Base-by-base conservation (phyloP, 352 stramenopile genomes). In the Lagenidium giganteum region DNA sequence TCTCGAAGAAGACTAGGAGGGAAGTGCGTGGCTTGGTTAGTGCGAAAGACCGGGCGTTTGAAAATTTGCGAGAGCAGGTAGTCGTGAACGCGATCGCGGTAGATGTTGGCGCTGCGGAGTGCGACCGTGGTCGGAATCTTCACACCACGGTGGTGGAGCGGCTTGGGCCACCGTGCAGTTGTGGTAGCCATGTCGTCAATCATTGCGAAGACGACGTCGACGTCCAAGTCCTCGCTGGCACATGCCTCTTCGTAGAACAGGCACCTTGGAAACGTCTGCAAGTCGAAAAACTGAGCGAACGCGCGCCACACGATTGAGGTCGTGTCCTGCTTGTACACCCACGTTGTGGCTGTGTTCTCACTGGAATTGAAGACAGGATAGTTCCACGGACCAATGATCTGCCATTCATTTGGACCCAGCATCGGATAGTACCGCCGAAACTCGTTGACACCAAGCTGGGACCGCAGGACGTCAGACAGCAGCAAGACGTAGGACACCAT, bases 21-120 rank as follows among this genome's bases (percentile, higher is more conserved):
- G 27, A 54, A 53, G 22, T 64, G 48, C 12, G 57, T 39, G 7
- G 42, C 54, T 11, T 56, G 51, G 5, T 7, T 50, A 2, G 46
- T 64, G 0, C 54, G 42, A 2, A 8, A 25, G 11, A 49, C 37
- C 12, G 32, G 5, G 2, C 27, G 21, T 2, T 47, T 12, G 26
- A 69, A 65, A 35, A 69, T 36, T 39, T 27, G 54, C 6, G 59
- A 51, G 5, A 65, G 28, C 25, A 43, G 41, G 42, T 31, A 52
- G 29, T 61, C 26, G 22, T 61, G 53, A 3, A 65, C 8, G 0
- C 50, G 49, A 21, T 69, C 54, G 28, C 9, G n/a, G 24, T 36
- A 51, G 29, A 51, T 33, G 24, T 23, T 65, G 42, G 53, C 49
- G 2, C 34, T 42, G 8, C 43, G 49, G 2, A 62, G 14, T 28